Base-by-base conservation (phyloP, 83 land plant genomes). In the Isoetes engelmannii region DNA sequence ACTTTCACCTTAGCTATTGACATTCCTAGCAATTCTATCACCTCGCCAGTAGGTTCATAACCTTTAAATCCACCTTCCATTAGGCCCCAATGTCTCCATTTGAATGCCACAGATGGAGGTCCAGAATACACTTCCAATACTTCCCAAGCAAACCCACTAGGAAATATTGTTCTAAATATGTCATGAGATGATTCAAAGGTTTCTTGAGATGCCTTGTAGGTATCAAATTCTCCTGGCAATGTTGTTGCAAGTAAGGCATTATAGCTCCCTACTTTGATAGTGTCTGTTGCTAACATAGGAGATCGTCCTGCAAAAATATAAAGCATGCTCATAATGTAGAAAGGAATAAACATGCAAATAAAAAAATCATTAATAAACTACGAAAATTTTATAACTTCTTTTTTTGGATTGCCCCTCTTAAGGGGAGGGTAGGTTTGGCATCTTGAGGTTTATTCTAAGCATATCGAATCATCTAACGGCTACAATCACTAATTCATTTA, bases 41-140 rank as follows among this genome's bases (percentile, higher is more conserved):
- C 18, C 42, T 82, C 85, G 19, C 87, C 82, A 12, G 84, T 84
- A 10, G 89, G 84, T 4, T 81, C 73, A 50, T 86, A 85, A 6
- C 85, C 87, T 65, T 89, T 81, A 78, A 76, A 89, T 57, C 87
- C 78, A 20, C 87, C 92, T 17, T 84, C 92, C 87, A 86, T 84
- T 73, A 63, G 67, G 17, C 82, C 87, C 92, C 92, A 89, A 57
- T 89, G 92, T 79, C 92, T 74, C 57, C 82, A 89, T 67, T 89
- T 89, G 81, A 78, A 84, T 37, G 68, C 78, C 37, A 89, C 88
- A 65, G 47, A 51, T 6, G 92, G 92, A 0, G 87, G 87, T 17
- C 82, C 89, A 6, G 84, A 75, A 62, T 83, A 88, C 8, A 88
- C 89, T 18, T 84, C 72, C 10, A 83, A 47, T 12, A 89, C 66